Evolutionary conservation across 176 grass and related monocot genomes (phyloP).

Genomic region (Oryza longistaminata): DNA sequence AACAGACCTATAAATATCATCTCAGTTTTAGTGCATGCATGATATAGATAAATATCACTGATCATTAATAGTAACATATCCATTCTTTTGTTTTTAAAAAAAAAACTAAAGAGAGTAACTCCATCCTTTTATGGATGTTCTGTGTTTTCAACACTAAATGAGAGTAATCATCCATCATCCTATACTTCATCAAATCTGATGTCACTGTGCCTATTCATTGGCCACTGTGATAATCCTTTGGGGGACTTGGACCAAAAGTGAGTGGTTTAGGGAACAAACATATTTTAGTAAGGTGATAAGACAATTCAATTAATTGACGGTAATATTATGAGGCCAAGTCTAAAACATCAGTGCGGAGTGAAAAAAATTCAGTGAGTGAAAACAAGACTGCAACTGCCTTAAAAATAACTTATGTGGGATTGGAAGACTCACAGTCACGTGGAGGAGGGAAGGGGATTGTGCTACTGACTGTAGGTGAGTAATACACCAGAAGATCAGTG

Average conservation of each 20-base stretch:
- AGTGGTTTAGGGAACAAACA: not conserved
- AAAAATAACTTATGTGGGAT: not conserved
- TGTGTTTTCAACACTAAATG: too few relatives aligned
- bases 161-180: not conserved
- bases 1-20: constrained; percentile 59
- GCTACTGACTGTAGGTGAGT: constrained; percentile 59
- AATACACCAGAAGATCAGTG: constrained; percentile 80
- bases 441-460: constrained; percentile 84
- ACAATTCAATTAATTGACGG: too few relatives aligned
- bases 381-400: too few relatives aligned
- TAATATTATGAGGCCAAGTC: too few relatives aligned
- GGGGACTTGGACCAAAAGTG: not conserved
- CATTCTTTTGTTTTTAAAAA: not conserved
- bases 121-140: not conserved
- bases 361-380: too few relatives aligned
- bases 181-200: not conserved
- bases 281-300: too few relatives aligned
- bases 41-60: constrained; percentile 2
- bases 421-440: constrained; percentile 62
- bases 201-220: not conserved
- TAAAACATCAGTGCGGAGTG: too few relatives aligned
- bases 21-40: constrained; percentile 9
- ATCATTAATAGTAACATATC: not conserved
- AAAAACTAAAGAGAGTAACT: not conserved
- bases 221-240: not conserved